Evolutionary conservation across 306 rosid genomes (phyloP).

Genomic region (Trifolium subterraneum): DNA sequence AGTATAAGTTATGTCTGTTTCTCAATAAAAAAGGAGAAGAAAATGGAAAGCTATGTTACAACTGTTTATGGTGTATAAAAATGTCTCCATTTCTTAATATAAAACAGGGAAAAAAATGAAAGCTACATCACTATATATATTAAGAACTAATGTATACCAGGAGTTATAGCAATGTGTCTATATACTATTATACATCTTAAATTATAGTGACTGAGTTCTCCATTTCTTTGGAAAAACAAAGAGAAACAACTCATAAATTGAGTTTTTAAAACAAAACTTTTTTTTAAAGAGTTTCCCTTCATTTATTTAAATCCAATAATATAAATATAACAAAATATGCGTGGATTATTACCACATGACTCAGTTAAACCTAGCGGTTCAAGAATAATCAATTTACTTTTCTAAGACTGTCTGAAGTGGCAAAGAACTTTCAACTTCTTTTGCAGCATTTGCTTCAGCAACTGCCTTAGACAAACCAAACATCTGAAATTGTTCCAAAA

Average conservation of each 20-base stretch:
- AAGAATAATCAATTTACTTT: conserved; percentile 49
- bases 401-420: conserved; percentile 64
- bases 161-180: not conserved
- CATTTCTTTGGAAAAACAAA: no score
- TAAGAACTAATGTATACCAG: not conserved
- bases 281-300: not conserved
- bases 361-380: not conserved
- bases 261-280: not conserved
- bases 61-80: not conserved
- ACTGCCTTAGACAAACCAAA: conserved; percentile 84
- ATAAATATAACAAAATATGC: not conserved
- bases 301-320: not conserved
- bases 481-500: conserved; percentile 64
- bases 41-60: not conserved
- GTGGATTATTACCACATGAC: not conserved
- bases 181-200: not conserved
- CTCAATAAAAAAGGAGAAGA: not conserved
- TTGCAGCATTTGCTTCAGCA: conserved; percentile 59
- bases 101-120: not conserved
- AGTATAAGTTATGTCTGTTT: not conserved
- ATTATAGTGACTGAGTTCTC: no score
- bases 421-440: conserved; percentile 81
- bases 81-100: not conserved
- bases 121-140: not conserved
- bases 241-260: no score